Evolutionary conservation across 148 eudicot genomes (phyloP).

Genomic region (Amaranthus palmeri): DNA sequence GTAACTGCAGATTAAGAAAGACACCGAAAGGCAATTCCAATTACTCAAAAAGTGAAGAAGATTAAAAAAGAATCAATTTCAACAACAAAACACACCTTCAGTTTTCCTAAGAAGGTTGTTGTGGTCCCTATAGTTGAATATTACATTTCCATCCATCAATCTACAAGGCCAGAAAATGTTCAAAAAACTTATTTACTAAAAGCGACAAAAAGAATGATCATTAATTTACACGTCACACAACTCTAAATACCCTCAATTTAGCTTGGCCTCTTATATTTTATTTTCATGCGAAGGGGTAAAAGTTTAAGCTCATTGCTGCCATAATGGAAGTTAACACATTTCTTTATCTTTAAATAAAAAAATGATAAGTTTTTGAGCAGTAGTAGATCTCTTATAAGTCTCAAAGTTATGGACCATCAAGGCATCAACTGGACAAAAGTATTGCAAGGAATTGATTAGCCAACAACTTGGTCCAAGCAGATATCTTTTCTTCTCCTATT

Average conservation of each 20-base stretch:
- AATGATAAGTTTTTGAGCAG: no score
- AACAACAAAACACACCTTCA: slow-evolving; percentile 51
- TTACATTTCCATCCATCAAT: slow-evolving; percentile 70
- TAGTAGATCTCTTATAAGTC: no score
- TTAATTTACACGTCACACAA: neutral
- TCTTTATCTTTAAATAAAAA: no score
- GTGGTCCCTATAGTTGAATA: slow-evolving; percentile 82
- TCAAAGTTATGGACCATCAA: neutral
- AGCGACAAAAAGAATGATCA: neutral
- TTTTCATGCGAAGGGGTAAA: neutral
- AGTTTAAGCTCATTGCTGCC: neutral
- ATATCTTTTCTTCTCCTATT: neutral
- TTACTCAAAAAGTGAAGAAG: neutral
- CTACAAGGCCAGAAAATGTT: slow-evolving; percentile 30
- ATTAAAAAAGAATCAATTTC: neutral
- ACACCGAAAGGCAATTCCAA: slow-evolving; percentile 6
- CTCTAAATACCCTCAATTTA: neutral
- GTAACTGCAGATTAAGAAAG: slow-evolving; percentile 52
- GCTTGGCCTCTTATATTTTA: neutral
- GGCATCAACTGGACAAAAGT: neutral
- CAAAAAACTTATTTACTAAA: neutral
- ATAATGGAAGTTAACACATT: no score
- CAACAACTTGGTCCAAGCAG: neutral
- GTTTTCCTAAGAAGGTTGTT: slow-evolving; percentile 54
- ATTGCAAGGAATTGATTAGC: neutral